Evolutionary conservation across 371 early-diverging fungal genomes (phyloP).

Genomic region (Rhizopus stolonifer): DNA sequence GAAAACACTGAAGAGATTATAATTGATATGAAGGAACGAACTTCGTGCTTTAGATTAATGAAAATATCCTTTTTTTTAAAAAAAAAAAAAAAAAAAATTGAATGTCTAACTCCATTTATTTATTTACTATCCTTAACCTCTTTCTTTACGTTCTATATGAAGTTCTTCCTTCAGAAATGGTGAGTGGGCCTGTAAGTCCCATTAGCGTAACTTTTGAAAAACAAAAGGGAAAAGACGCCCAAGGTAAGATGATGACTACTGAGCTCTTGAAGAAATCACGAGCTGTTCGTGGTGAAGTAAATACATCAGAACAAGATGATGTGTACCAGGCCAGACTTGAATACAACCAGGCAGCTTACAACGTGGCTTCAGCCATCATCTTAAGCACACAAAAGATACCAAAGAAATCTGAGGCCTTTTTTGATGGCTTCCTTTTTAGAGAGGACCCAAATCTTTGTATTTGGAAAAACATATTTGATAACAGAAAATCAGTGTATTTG

Average conservation of each 20-base stretch:
- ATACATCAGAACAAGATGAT: neutral
- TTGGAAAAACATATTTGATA: constrained; percentile 61
- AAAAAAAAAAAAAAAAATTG: too few relatives aligned
- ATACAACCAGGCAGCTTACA: constrained; percentile 65
- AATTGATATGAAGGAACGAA: constrained; percentile 46
- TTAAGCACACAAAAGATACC: constrained; percentile 48
- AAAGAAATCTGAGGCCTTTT: constrained; percentile 33
- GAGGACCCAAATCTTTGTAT: constrained; percentile 39
- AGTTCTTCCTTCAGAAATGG: constrained; percentile 16
- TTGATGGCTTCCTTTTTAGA: constrained; percentile 45
- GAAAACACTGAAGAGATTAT: constrained; percentile 35
- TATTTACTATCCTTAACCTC: constrained; percentile 14
- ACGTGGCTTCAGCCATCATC: constrained; percentile 56
- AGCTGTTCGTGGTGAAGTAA: neutral
- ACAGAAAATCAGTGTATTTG: constrained; percentile 12
- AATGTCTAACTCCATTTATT: too few relatives aligned
- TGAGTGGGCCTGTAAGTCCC: constrained; percentile 37
- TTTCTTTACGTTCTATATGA: constrained; percentile 11
- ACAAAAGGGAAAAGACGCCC: constrained; percentile 6
- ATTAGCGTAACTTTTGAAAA: constrained; percentile 27
- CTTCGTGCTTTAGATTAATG: constrained; percentile 47
- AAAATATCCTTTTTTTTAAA: constrained; percentile 44
- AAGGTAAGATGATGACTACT: constrained; percentile 30
- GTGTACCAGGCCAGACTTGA: constrained; percentile 8
- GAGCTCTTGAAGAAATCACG: constrained; percentile 24